These are phyloP conservation scores for Onygenales sp. DNA, from an alignment of 2,329 filamentous ascomycete species.

Conservation along the genomic window DNA sequence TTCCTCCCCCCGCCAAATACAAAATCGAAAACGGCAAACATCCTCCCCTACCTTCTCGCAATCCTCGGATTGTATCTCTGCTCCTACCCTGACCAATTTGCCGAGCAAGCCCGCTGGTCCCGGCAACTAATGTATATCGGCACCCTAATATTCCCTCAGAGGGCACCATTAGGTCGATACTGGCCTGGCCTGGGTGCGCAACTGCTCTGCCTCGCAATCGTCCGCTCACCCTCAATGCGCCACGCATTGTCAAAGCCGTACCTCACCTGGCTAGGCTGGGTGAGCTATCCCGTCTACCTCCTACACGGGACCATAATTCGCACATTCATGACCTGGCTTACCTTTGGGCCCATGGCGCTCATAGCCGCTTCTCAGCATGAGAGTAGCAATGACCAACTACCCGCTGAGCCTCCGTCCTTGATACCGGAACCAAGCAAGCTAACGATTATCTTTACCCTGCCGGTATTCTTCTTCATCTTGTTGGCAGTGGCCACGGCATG, in stretches of 20 bases:
- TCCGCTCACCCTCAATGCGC: conserved; percentile 44
- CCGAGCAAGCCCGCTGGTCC: conserved; percentile 48
- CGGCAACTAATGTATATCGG: conserved; percentile 13
- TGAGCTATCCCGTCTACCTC: conserved; percentile 57
- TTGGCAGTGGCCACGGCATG: conserved; percentile 41
- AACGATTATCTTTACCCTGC: conserved; percentile 31
- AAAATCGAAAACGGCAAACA: conserved; percentile 33
- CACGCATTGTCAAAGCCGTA: conserved; percentile 44
- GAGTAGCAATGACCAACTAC: neutral
- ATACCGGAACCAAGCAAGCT: conserved; percentile 28
- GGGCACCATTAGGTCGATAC: conserved; percentile 41
- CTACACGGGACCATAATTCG: conserved; percentile 54
- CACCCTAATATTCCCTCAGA: conserved; percentile 18
- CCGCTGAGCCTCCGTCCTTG: neutral
- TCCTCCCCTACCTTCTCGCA: conserved; percentile 43
- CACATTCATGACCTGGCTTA: conserved; percentile 50
- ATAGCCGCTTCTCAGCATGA: conserved; percentile 5
- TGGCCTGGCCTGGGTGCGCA: conserved; percentile 42
- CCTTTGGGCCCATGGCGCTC: conserved; percentile 38
- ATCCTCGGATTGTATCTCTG: conserved; percentile 47
- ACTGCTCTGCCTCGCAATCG: conserved; percentile 42
- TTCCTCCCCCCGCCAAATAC: conserved; percentile 40
- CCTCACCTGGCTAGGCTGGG: conserved; percentile 53
- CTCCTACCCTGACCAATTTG: conserved; percentile 50
- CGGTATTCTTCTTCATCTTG: conserved; percentile 40